Percentiles rank a stretch among this genome's conserved stretches.
These are phyloP conservation scores for Jimgerdemannia lactiflua DNA, from an alignment of 192 early-diverging fungal species.

Conservation along the genomic window DNA sequence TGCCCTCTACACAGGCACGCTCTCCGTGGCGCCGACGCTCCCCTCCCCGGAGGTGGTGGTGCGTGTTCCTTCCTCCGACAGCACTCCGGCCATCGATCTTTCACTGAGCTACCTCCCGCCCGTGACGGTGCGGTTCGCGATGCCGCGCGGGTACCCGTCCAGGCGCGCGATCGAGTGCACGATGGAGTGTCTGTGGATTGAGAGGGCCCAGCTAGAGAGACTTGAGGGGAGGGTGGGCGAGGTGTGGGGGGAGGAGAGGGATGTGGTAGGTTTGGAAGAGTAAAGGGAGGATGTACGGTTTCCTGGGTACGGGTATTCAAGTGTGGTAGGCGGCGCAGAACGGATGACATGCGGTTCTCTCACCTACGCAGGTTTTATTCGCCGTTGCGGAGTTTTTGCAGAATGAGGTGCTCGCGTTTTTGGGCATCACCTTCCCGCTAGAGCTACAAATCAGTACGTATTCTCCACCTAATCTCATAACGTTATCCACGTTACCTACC, in stretches of 20 bases:
- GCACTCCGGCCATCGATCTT: background rate
- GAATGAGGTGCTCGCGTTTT: no score
- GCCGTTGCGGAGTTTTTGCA: no score
- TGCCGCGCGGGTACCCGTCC: slow-evolving; percentile 20
- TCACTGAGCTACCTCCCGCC: slow-evolving; percentile 20
- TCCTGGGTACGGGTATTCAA: no score
- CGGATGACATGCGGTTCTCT: no score
- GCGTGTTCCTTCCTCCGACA: slow-evolving; percentile 1
- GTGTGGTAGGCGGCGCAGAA: no score
- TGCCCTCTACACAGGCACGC: slow-evolving; percentile 10
- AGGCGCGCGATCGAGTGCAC: slow-evolving; percentile 6
- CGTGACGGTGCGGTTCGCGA: slow-evolving; percentile 16
- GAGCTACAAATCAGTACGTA: no score
- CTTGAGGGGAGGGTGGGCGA: slow-evolving; percentile 9
- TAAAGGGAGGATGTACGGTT: background rate
- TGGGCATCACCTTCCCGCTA: no score
- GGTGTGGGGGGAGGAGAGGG: slow-evolving; percentile 22
- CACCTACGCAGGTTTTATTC: no score
- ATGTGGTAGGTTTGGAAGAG: slow-evolving; percentile 12
- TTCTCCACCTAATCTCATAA: no score
- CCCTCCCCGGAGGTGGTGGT: slow-evolving; percentile 2
- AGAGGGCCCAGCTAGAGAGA: background rate
- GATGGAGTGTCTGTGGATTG: slow-evolving; percentile 21
- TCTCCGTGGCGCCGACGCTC: slow-evolving; percentile 6
- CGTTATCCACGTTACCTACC: no score